Evolutionary conservation across 129 eudicot species (phyloP), one percentile per base, ranked within the genome.

Genomic region (Flaveria sonorensis): DNA sequence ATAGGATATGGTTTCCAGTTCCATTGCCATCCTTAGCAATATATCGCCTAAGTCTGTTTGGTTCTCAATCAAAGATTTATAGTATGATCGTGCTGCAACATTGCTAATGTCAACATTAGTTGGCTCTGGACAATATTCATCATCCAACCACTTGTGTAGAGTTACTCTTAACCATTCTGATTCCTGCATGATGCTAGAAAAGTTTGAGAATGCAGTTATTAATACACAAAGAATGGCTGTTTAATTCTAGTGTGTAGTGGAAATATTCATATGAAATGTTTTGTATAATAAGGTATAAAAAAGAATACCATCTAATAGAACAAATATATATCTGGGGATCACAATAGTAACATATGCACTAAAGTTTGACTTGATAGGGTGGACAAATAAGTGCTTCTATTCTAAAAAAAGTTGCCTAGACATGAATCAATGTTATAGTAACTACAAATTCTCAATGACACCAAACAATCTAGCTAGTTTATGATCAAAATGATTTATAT

Each of bases 81-180:
- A 86, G 74, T 85, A 90, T n/a, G 97, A 93, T 10, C 50, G 53
- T 6, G 93, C 88, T 73, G 98, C 98, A 61, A 93, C 86, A 71
- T 80, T 86, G 85, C 98, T 90, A 59, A 93, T 93, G 69, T 88
- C 92, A n/a, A 85, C 67, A 65, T 92, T 93, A 36, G 96, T 90
- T 65, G 86, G 83, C 82, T 93, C 98, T 36, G 97, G 97, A 77
- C 91, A 87, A 71, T 88, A 90, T 83, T 93, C 98, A 28, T 93
- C 96, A 72, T 93, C 97, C 83, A 93, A 84, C 98, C 97, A 93
- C 77, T 90, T 90, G 74, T 87, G 89, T 14, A 93, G 91, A 16
- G 88, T 86, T 82, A 77, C 89, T 81, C 92, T 85, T 16, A 93
- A 86, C 98, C 98, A 93, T 78, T 87, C 97, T 6, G 97, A 87